A percentile compares a stretch with the other conserved stretches of the same genome.
Conservation (phyloP, 2,329 filamentous ascomycete species). For the Fusarium albosuccineum region DNA sequence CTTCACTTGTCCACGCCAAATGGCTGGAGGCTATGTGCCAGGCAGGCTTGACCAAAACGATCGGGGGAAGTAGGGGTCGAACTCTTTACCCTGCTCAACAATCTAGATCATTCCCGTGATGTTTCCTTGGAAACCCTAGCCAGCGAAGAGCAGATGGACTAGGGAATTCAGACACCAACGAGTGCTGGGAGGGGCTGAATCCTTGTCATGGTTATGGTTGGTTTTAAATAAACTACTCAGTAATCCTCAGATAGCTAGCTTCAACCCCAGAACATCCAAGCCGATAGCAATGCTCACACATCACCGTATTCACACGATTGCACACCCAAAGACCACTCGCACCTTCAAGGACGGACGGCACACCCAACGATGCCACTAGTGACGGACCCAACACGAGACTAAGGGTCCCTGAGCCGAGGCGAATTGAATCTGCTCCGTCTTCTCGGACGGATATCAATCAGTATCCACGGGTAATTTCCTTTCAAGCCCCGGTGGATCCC, state of each 20-base stretch:
- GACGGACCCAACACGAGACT: conserved; percentile 20
- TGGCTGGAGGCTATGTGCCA: not conserved
- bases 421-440: conserved; percentile 29
- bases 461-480: conserved; percentile 33
- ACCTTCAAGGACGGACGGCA: not conserved
- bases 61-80: not conserved
- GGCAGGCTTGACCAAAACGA: not conserved
- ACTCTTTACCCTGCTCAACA: conserved; percentile 7
- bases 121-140: conserved; percentile 12
- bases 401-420: conserved; percentile 26
- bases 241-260: not conserved
- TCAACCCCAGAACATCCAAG: not conserved
- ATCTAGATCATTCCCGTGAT: conserved; percentile 16
- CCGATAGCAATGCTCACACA: not conserved
- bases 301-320: not conserved
- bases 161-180: not conserved
- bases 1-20: no score
- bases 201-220: conserved; percentile 2
- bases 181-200: not conserved
- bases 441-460: conserved; percentile 36
- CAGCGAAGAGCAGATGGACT: not conserved
- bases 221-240: conserved; percentile 5
- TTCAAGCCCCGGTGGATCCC: conserved; percentile 35
- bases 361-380: conserved; percentile 11
- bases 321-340: not conserved